Conservation (phyloP, 306 rosid species). For the barrel medic (Medicago truncatula) region DNA sequence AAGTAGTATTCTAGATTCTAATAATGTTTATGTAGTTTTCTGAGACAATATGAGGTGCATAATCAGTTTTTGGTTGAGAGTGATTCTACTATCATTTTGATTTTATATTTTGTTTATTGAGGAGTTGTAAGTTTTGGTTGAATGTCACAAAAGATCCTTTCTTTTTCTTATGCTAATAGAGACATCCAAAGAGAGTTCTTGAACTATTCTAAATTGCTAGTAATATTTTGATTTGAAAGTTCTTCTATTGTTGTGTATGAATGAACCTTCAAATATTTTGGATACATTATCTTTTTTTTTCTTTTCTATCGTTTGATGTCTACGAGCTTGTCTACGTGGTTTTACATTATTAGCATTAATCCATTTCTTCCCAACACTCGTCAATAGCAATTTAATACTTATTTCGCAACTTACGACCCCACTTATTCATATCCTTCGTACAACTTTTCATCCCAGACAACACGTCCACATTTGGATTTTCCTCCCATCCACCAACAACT, state of each 20-base stretch:
- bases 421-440: no score
- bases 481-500: no score
- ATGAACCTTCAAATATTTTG: not conserved
- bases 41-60: not conserved
- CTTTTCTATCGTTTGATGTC: not conserved
- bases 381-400: no score
- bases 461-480: no score
- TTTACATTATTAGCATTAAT: not conserved
- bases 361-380: no score
- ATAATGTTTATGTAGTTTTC: constrained; percentile 1
- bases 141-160: not conserved
- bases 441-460: no score
- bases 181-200: constrained; percentile 6
- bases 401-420: no score
- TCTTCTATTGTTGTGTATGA: not conserved
- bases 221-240: not conserved
- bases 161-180: constrained; percentile 11
- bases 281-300: not conserved
- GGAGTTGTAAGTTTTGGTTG: not conserved
- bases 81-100: not conserved
- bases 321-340: not conserved
- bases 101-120: not conserved
- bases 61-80: not conserved
- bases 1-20: not conserved
- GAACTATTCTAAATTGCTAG: not conserved